phyloP scores from a whole-genome alignment of 1,284 basidiomycete genomes.

The Puccinia novopanici region DNA sequence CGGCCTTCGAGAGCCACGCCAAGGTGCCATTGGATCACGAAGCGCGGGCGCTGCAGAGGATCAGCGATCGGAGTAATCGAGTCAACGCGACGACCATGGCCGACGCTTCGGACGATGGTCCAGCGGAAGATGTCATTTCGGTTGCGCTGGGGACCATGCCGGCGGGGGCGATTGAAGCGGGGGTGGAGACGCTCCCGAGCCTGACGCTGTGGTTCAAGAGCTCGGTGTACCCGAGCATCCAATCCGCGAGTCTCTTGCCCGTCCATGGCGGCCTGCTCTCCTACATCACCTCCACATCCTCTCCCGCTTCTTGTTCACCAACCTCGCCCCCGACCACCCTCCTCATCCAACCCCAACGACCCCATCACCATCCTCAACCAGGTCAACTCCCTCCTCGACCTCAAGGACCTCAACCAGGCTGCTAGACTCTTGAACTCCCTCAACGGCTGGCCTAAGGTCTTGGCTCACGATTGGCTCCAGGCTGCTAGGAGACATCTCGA shows the following conservation, averaged over 20 bases:
- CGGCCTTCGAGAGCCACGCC: conserved; percentile 65
- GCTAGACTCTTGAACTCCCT: conserved; percentile 89
- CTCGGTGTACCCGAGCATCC: conserved; percentile 79
- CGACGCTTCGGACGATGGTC: conserved; percentile 67
- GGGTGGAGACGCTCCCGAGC: conserved; percentile 85
- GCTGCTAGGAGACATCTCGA: conserved; percentile 85
- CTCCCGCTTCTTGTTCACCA: conserved; percentile 75
- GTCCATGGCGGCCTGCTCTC: conserved; percentile 84
- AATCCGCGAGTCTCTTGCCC: conserved; percentile 85
- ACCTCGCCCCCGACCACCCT: conserved; percentile 57
- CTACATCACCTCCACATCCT: conserved; percentile 80
- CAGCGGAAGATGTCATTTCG: conserved; percentile 57
- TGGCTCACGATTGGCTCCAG: conserved; percentile 87
- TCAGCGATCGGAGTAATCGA: conserved; percentile 65
- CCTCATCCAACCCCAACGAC: conserved; percentile 74
- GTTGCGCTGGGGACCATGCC: conserved; percentile 34
- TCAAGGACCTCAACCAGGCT: conserved; percentile 90
- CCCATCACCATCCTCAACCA: conserved; percentile 81
- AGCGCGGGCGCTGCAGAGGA: conserved; percentile 75
- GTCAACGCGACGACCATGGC: conserved; percentile 65
- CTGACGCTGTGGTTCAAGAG: conserved; percentile 85
- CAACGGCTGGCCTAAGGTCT: conserved; percentile 73
- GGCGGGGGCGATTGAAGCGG: conserved; percentile 61
- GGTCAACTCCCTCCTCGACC: conserved; percentile 84
- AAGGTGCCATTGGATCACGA: conserved; percentile 84